These are phyloP conservation scores for Deakozyma indianensis DNA, from an alignment of 805 yeast species.

Conservation along the genomic window DNA sequence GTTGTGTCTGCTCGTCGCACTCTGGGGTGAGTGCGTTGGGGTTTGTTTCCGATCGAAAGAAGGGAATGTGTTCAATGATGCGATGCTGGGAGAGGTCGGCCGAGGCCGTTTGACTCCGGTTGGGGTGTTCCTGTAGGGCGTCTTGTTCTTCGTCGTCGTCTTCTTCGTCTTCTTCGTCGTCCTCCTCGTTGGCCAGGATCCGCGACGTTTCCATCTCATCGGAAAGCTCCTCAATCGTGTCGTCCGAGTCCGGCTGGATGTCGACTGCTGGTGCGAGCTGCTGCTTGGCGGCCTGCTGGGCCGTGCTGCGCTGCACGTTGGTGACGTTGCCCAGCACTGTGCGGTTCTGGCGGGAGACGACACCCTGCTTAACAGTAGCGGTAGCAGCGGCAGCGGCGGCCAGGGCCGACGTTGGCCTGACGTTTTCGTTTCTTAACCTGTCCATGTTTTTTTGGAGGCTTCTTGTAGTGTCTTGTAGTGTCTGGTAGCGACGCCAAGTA, in stretches of 20 bases:
- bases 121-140: background rate
- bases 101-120: conserved; percentile 3
- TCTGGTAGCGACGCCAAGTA: too few species aligned
- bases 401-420: background rate
- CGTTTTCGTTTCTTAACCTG: background rate
- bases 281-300: background rate
- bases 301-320: background rate
- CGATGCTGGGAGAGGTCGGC: background rate
- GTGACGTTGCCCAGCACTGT: conserved; percentile 1
- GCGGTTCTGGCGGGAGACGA: background rate
- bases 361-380: background rate
- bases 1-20: conserved; percentile 10
- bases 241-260: conserved; percentile 5
- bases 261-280: background rate
- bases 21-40: conserved; percentile 23
- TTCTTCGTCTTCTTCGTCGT: conserved; percentile 8
- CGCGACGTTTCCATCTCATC: conserved; percentile 4
- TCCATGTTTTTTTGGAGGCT: background rate
- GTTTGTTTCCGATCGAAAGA: conserved; percentile 14
- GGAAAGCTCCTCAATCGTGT: conserved; percentile 9
- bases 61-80: conserved; percentile 1
- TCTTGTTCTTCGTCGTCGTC: background rate
- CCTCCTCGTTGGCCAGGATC: conserved; percentile 10
- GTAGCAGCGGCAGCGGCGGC: background rate
- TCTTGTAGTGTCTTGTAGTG: too few species aligned